These are phyloP conservation scores for Xylaria grammica DNA, from an alignment of 495 filamentous ascomycete species.

Conservation along the genomic window DNA sequence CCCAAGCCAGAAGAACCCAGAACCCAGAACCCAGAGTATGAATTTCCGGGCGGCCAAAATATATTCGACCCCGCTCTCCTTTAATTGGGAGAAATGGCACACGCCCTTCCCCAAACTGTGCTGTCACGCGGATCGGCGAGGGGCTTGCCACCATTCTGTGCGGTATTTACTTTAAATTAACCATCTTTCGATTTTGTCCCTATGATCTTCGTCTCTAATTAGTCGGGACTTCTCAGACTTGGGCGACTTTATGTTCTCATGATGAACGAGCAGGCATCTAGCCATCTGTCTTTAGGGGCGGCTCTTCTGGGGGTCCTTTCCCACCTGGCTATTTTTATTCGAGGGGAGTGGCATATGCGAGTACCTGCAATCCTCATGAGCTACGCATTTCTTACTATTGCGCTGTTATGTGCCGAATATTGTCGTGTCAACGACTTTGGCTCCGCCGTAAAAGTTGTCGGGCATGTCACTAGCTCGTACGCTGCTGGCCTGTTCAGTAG, in stretches of 20 bases:
- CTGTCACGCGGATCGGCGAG: too few species aligned
- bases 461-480: slow-evolving; percentile 28
- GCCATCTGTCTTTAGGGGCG: neutral
- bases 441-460: neutral
- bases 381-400: slow-evolving; percentile 6
- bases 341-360: slow-evolving; percentile 35
- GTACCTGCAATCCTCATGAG: slow-evolving; percentile 17
- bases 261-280: neutral
- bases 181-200: neutral
- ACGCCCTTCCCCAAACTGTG: neutral
- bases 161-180: neutral
- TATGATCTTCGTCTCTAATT: neutral
- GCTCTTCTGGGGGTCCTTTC: slow-evolving; percentile 2
- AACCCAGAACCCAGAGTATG: too few species aligned
- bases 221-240: too few species aligned
- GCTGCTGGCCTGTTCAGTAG: slow-evolving; percentile 43
- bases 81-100: neutral
- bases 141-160: neutral
- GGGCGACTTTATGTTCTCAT: neutral
- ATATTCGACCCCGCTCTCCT: neutral
- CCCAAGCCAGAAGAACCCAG: neutral
- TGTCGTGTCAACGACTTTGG: neutral
- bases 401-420: neutral
- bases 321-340: slow-evolving; percentile 31
- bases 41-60: neutral